A percentile compares a stretch with the other conserved stretches of the same genome.
Evolutionary conservation across 2,329 filamentous ascomycete species (phyloP).

Genomic region (Aspergillus intermedius): DNA sequence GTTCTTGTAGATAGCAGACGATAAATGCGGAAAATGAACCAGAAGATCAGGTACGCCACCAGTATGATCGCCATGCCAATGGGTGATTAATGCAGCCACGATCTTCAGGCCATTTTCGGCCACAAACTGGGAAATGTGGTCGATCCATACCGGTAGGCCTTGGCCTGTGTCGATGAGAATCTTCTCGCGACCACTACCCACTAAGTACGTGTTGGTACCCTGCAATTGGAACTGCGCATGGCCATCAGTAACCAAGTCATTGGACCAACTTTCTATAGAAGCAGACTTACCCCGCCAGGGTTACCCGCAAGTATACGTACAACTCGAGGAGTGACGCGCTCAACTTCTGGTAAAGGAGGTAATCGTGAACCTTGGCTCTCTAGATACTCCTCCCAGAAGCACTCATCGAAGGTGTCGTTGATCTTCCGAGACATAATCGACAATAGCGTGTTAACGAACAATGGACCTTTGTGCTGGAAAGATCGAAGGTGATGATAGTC

Average conservation of each 20-base stretch:
- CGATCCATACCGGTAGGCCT: conserved; percentile 28
- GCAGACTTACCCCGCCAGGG: conserved; percentile 32
- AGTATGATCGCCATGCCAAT: conserved; percentile 43
- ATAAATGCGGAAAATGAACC: conserved; percentile 21
- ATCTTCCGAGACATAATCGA: conserved; percentile 25
- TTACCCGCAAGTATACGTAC: conserved; percentile 42
- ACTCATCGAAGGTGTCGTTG: conserved; percentile 43
- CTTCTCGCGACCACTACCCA: conserved; percentile 30
- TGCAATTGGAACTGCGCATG: conserved; percentile 28
- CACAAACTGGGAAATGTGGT: conserved; percentile 30
- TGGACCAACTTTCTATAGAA: not conserved
- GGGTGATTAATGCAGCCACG: conserved; percentile 39
- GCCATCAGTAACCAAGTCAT: not conserved
- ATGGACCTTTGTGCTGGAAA: no score
- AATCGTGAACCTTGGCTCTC: conserved; percentile 31
- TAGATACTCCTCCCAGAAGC: conserved; percentile 46
- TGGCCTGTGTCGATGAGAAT: conserved; percentile 34
- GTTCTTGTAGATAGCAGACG: conserved; percentile 32
- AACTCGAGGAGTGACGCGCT: conserved; percentile 38
- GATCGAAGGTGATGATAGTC: no score
- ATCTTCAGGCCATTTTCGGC: conserved; percentile 22
- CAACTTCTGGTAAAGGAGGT: conserved; percentile 34
- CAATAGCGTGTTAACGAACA: no score
- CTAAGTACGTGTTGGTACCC: conserved; percentile 38
- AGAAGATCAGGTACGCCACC: conserved; percentile 38